Evolutionary conservation across 129 eudicot genomes (phyloP), one percentile per base, ranked within the genome.

Genomic region (Lactuca sativa): DNA sequence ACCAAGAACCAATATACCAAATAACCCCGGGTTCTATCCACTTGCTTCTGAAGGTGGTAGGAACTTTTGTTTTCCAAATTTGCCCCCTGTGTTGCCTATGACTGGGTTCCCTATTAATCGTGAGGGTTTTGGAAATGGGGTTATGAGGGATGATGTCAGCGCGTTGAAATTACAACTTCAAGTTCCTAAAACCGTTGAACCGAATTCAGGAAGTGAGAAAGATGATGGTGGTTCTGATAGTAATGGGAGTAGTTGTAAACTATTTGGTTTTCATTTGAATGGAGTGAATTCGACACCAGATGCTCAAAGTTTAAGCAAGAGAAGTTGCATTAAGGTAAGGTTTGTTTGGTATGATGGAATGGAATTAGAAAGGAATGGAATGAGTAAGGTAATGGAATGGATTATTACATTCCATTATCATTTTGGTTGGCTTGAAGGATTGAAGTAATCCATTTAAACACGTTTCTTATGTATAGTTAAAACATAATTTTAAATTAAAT

Each of bases 321-420:
- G 98, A 77, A 88, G 95, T 74, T 92, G 96, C 56, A 92, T 86
- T 25, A 92, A 92, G 88, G 98, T 89, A 78, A 76, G 77, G 40
- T 59, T 4, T 7, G 32, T 21, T 40, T 62, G 67, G 51, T 5
- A 36, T 15, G 38, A 40, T 40, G 11, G 44, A 40, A 48, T 61
- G 18, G 6, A 67, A 34, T 47, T 14, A 59, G 38, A 54, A 36
- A 37, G 37, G 18, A 16, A 33, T 37, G 48, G 48, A 36, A 36
- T 4, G 38, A 36, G 6, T 6, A 36, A 36, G 6, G 38, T 36
- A 36, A 36, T 36, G 38, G 38, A 36, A 36, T 36, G 38, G 6
- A 36, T 2, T 36, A 36, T 36, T 36, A 36, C 6, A 36, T 36
- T 36, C 38, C 38, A 36, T 36, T 36, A 36, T 6, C 38, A 36